phyloP scores from a whole-genome alignment of 2,329 filamentous ascomycete genomes.

The Helotiales sp. region DNA sequence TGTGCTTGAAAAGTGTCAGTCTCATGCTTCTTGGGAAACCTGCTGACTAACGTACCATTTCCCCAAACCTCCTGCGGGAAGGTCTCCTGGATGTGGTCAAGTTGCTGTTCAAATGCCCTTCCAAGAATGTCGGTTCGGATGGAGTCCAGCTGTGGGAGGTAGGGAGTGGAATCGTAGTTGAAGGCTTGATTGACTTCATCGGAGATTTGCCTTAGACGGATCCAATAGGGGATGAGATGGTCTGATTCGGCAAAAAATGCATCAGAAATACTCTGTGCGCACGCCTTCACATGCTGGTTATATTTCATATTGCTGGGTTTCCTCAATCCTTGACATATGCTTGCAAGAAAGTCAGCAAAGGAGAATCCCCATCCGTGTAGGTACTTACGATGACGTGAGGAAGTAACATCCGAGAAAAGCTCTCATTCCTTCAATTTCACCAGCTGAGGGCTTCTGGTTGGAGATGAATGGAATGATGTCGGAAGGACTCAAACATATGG shows the following conservation, averaged over 20 bases:
- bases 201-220: conserved; percentile 36
- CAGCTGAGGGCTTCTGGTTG: conserved; percentile 3
- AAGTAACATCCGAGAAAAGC: conserved; percentile 40
- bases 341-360: conserved; percentile 9
- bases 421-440: conserved; percentile 35
- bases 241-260: conserved; percentile 33
- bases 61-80: conserved; percentile 35
- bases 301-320: conserved; percentile 38
- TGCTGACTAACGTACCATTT: conserved; percentile 28
- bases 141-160: conserved; percentile 31
- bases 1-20: conserved; percentile 16
- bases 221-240: conserved; percentile 35
- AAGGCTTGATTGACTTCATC: conserved; percentile 40
- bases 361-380: not conserved
- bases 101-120: conserved; percentile 35
- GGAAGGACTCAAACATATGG: not conserved
- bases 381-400: conserved; percentile 36
- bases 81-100: conserved; percentile 32
- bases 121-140: conserved; percentile 36
- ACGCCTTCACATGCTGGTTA: conserved; percentile 36
- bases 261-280: conserved; percentile 31
- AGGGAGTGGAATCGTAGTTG: conserved; percentile 32
- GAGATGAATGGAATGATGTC: not conserved
- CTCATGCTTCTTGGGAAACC: not conserved
- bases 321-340: conserved; percentile 36